Evolutionary conservation across 768 basidiomycete species (phyloP).

Genomic region (Cystobasidium ongulense): DNA sequence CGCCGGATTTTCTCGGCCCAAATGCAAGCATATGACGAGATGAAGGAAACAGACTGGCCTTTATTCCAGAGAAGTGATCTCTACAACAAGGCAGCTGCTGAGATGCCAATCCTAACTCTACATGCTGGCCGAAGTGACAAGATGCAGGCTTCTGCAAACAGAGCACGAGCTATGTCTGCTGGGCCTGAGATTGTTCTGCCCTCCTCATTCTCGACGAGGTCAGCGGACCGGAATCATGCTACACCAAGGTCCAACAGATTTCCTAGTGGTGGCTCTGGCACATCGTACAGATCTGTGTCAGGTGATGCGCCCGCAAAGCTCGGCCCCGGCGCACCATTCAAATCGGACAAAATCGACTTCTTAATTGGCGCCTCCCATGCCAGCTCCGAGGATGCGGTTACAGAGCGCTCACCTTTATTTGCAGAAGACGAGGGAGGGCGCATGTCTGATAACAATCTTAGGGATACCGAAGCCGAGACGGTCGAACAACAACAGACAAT

Average conservation of each 20-base stretch:
- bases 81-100: conserved; percentile 79
- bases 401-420: conserved; percentile 48
- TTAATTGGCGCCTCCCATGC: conserved; percentile 4
- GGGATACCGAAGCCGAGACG: conserved; percentile 47
- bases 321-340: not conserved
- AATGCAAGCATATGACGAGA: conserved; percentile 70
- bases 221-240: not conserved
- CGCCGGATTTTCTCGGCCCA: conserved; percentile 76
- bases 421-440: conserved; percentile 2
- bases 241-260: not conserved
- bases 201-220: not conserved
- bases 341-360: conserved; percentile 2
- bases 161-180: not conserved
- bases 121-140: not conserved
- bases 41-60: conserved; percentile 80
- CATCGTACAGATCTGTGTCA: not conserved
- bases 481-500: conserved; percentile 70
- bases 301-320: not conserved
- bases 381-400: not conserved
- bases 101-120: conserved; percentile 35
- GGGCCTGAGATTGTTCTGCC: not conserved
- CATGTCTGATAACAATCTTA: conserved; percentile 1
- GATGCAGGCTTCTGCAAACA: not conserved
- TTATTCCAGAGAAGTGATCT: conserved; percentile 80
- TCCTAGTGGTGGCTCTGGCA: not conserved